Evolutionary conservation across 495 filamentous ascomycete species (phyloP), one percentile per base, ranked within the genome.

Genomic region (Aspergillus campestris): DNA sequence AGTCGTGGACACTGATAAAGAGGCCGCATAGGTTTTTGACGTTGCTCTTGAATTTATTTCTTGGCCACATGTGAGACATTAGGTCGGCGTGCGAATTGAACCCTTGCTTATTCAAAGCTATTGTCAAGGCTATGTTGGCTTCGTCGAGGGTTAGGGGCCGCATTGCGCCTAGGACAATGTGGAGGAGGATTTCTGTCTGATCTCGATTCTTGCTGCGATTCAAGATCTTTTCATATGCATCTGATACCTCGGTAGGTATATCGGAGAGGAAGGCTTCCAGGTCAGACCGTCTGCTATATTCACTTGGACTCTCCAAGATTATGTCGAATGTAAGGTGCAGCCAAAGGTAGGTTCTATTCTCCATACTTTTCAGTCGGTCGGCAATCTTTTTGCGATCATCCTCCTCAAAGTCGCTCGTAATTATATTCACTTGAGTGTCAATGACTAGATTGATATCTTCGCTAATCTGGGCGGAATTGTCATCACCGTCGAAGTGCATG

Each of bases 271-370:
- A n/a, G n/a, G 14, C 29, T 40, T 61, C 52, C 8, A 62, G 39
- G 38, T 55, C 45, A 7, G 45, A 42, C 0, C 32, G 24, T 31
- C 40, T 56, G 10, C 40, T 13, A 48, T 31, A 37, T 11, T 6
- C 8, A 40, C 49, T 58, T 6, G 40, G 24, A 11, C 47, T 54
- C 3, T 51, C 42, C 31, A 61, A 30, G 28, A 68, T 58, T 10
- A 52, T 55, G 30, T 60, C 41, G 27, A 69, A 49, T 2, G 49
- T 66, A 9, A 70, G 58, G 37, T 66, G 44, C 18, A 72, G 50
- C 67, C 64, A 70, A 29, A 72, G 62, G 49, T 72, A 72, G 9
- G 64, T 70, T 6, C 62, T 52, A 33, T 69, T 49, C 29, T 65
- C 33, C 48, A 65, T 66, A 28, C 44, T 42, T 45, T 66, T 61